These are phyloP conservation scores for Neophaeococcomyces mojaviensis DNA, from an alignment of 2,329 filamentous ascomycete species.

Conservation along the genomic window DNA sequence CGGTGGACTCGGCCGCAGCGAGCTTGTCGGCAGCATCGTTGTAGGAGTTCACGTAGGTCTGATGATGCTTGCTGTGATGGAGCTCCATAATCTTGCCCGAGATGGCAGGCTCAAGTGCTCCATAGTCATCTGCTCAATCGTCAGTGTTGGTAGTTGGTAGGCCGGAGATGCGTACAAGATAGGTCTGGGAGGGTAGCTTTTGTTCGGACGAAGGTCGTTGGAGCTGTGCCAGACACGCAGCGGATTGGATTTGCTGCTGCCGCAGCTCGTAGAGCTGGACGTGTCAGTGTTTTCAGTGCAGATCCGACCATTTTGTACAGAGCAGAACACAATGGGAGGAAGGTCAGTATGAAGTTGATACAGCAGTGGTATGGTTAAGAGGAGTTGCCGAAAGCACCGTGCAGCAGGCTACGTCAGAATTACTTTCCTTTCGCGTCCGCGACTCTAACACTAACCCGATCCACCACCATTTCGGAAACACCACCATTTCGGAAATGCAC, in stretches of 20 bases:
- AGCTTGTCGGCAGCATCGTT: conserved; percentile 68
- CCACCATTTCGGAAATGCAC: too few species aligned
- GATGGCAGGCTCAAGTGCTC: conserved; percentile 77
- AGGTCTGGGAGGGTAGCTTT: conserved; percentile 94
- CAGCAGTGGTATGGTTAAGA: neutral
- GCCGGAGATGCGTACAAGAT: conserved; percentile 48
- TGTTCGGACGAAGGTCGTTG: conserved; percentile 69
- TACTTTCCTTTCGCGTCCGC: too few species aligned
- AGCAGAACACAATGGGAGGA: neutral
- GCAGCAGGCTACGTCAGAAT: too few species aligned
- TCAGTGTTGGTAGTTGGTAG: conserved; percentile 6
- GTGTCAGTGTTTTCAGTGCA: conserved; percentile 63
- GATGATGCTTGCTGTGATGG: conserved; percentile 88
- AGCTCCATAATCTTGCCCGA: conserved; percentile 90
- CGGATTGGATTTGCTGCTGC: conserved; percentile 48
- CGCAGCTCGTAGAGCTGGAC: conserved; percentile 61
- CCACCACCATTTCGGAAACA: too few species aligned
- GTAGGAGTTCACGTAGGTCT: conserved; percentile 83
- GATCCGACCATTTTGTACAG: conserved; percentile 58
- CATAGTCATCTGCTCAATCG: conserved; percentile 71
- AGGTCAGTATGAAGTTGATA: neutral
- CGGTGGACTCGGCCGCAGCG: conserved; percentile 46
- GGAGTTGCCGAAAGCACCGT: too few species aligned
- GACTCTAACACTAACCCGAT: too few species aligned
- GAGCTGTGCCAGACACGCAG: conserved; percentile 51